These are phyloP conservation scores for Verticillium dahliae DNA, from an alignment of 2,329 filamentous ascomycete species.

Conservation along the genomic window DNA sequence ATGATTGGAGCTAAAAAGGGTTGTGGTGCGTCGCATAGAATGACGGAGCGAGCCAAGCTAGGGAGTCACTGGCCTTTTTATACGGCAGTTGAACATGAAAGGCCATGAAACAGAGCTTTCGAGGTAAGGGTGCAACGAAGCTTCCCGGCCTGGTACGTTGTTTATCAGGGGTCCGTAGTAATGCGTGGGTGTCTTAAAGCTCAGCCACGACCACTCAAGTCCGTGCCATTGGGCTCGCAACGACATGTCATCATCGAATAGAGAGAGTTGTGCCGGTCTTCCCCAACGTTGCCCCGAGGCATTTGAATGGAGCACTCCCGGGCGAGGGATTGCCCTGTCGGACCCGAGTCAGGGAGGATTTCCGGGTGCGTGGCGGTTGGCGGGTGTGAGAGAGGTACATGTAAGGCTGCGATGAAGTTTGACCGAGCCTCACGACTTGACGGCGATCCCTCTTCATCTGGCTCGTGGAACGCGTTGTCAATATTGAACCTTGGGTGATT, in stretches of 20 bases:
- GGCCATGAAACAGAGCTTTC: not conserved
- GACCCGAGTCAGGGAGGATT: not conserved
- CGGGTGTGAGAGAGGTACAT: no score
- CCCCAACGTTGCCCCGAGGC: not conserved
- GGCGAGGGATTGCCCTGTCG: not conserved
- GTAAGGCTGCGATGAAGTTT: not conserved
- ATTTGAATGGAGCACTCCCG: not conserved
- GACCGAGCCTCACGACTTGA: not conserved
- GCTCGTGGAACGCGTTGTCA: not conserved
- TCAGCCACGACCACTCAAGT: not conserved
- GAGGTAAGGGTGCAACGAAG: not conserved
- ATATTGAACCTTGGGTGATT: not conserved
- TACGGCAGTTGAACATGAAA: not conserved
- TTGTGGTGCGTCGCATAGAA: not conserved
- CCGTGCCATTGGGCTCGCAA: not conserved
- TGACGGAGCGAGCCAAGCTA: not conserved
- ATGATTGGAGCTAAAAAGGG: not conserved
- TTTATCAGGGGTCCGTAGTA: not conserved
- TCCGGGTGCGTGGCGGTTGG: not conserved
- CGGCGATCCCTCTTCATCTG: not conserved
- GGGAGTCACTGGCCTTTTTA: not conserved
- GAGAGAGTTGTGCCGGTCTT: not conserved
- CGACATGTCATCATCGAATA: not conserved
- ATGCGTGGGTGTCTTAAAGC: not conserved
- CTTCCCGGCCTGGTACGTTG: not conserved